Conservation (phyloP, 345 rosid species). For the Murraya koenigii region DNA sequence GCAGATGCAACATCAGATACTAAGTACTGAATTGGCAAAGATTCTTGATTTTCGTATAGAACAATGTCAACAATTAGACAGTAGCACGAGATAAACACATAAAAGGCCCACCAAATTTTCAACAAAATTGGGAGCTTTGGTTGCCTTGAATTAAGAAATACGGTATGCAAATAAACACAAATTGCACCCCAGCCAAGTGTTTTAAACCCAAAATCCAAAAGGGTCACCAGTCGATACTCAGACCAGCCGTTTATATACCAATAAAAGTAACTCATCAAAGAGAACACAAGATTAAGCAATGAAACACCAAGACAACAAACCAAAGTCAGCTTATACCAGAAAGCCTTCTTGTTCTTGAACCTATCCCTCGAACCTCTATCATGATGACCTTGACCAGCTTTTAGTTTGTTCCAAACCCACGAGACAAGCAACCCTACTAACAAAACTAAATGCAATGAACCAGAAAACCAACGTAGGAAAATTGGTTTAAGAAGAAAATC, state of each 20-base stretch:
- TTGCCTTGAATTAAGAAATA: conserved; percentile 19
- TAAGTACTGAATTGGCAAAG: conserved; percentile 9
- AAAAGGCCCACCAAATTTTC: conserved; percentile 57
- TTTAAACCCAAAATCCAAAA: conserved; percentile 37
- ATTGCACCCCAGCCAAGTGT: conserved; percentile 48
- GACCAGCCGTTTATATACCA: conserved; percentile 42
- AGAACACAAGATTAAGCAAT: conserved; percentile 29
- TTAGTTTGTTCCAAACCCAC: conserved; percentile 33
- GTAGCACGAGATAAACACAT: conserved; percentile 43
- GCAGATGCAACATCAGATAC: conserved; percentile 19
- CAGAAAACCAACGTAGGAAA: conserved; percentile 42
- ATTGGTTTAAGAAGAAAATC: conserved; percentile 35
- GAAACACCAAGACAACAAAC: conserved; percentile 38
- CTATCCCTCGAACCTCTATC: conserved; percentile 18
- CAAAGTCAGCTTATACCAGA: conserved; percentile 31
- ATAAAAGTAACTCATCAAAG: conserved; percentile 36
- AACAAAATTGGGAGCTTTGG: conserved; percentile 30
- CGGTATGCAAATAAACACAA: conserved; percentile 29
- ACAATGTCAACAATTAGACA: conserved; percentile 37
- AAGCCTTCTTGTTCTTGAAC: conserved; percentile 15
- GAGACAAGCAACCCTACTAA: conserved; percentile 32
- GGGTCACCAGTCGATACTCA: conserved; percentile 30
- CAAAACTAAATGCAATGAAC: conserved; percentile 41
- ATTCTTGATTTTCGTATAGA: not conserved
- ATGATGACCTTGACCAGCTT: conserved; percentile 9